Conservation (phyloP, 495 filamentous ascomycete genomes). For the Podospora pseudopauciseta region DNA sequence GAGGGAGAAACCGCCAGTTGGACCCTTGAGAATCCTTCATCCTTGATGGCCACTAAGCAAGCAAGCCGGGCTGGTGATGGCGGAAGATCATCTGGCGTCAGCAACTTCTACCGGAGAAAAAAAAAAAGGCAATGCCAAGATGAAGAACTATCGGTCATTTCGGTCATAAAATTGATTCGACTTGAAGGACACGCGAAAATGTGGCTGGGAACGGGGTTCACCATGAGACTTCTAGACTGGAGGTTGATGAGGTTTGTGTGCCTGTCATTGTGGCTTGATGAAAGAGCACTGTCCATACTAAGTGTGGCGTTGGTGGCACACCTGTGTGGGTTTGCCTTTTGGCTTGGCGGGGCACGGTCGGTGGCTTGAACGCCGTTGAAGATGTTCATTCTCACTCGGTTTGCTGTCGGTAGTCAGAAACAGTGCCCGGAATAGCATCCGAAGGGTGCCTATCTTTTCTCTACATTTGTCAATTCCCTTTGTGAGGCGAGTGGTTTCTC, state of each 20-base stretch:
- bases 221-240: too few relatives aligned
- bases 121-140: neutral
- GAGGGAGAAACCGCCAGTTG: too few relatives aligned
- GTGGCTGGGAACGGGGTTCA: neutral
- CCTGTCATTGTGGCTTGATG: neutral
- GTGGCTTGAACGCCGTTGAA: neutral
- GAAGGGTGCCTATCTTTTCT: neutral
- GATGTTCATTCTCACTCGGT: neutral
- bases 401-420: neutral
- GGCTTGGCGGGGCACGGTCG: neutral
- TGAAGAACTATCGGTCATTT: neutral
- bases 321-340: neutral
- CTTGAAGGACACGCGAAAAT: neutral
- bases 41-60: neutral
- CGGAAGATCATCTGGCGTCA: neutral
- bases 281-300: neutral
- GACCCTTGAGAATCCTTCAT: neutral
- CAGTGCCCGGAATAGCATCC: neutral
- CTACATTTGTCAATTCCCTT: neutral
- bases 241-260: neutral
- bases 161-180: neutral
- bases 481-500: neutral
- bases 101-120: neutral
- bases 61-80: too few relatives aligned
- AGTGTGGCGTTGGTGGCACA: neutral